phyloP scores from a whole-genome alignment of 2,329 filamentous ascomycete genomes.

The Diaporthe citri region DNA sequence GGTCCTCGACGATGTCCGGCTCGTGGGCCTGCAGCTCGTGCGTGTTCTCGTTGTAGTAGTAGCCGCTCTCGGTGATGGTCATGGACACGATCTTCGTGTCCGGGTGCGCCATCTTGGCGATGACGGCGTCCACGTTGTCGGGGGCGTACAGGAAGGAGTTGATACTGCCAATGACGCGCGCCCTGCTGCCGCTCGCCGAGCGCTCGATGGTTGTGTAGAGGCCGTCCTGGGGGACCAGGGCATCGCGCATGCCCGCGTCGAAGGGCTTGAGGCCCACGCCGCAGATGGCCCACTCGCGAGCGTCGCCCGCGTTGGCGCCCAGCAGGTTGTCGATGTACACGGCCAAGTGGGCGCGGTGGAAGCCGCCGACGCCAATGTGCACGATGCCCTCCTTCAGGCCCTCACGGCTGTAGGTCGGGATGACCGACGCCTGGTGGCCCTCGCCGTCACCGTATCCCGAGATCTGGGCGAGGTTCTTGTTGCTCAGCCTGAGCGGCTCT shows the following conservation, averaged over 20 bases:
- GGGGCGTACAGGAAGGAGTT: slow-evolving; percentile 65
- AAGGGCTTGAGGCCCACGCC: slow-evolving; percentile 65
- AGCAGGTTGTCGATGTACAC: slow-evolving; percentile 64
- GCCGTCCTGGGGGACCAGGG: slow-evolving; percentile 60
- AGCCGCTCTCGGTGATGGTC: slow-evolving; percentile 68
- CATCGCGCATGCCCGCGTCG: slow-evolving; percentile 64
- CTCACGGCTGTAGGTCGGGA: slow-evolving; percentile 58
- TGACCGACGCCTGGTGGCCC: slow-evolving; percentile 47
- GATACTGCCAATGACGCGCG: slow-evolving; percentile 65
- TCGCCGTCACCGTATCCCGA: slow-evolving; percentile 2
- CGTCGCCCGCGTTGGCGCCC: slow-evolving; percentile 56
- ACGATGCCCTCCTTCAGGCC: slow-evolving; percentile 66
- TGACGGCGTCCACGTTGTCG: slow-evolving; percentile 63
- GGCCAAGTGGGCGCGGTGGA: slow-evolving; percentile 66
- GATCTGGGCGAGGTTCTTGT: slow-evolving; percentile 54
- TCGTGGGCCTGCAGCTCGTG: slow-evolving; percentile 63
- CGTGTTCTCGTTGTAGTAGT: slow-evolving; percentile 71
- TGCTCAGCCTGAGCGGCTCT: slow-evolving; percentile 53
- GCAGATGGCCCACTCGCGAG: slow-evolving; percentile 63
- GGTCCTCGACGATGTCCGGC: slow-evolving; percentile 63
- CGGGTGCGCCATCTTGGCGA: slow-evolving; percentile 67
- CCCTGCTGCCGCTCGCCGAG: slow-evolving; percentile 62
- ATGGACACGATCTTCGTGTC: slow-evolving; percentile 67
- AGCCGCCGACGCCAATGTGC: slow-evolving; percentile 66
- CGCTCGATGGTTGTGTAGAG: slow-evolving; percentile 68